Evolutionary conservation across 1,284 basidiomycete genomes (phyloP).

Genomic region (Fomitopsis palustris): DNA sequence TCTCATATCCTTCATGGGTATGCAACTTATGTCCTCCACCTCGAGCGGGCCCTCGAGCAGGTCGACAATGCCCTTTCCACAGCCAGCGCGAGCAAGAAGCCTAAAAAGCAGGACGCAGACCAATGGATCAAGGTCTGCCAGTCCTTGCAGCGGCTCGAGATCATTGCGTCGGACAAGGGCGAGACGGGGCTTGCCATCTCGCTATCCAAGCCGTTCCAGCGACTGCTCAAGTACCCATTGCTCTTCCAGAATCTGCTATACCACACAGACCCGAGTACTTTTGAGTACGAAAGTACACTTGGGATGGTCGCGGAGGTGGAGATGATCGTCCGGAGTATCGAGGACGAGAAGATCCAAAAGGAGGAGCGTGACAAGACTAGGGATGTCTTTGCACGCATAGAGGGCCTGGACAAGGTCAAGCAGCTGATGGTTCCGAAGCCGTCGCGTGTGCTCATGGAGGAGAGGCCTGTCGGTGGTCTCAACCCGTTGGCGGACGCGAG

Average conservation of each 20-base stretch:
- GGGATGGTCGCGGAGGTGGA: slow-evolving; percentile 98
- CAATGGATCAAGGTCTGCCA: slow-evolving; percentile 77
- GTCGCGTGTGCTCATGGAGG: slow-evolving; percentile 83
- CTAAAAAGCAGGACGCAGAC: slow-evolving; percentile 74
- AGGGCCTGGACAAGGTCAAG: slow-evolving; percentile 88
- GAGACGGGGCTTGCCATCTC: slow-evolving; percentile 94
- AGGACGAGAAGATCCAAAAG: slow-evolving; percentile 95
- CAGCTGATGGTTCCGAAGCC: slow-evolving; percentile 87
- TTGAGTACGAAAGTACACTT: slow-evolving; percentile 94
- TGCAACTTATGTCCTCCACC: slow-evolving; percentile 86
- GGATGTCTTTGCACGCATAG: slow-evolving; percentile 93
- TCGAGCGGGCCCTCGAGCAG: slow-evolving; percentile 86
- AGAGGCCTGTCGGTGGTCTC: slow-evolving; percentile 45
- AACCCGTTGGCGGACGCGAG: slow-evolving; percentile 18
- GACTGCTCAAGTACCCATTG: slow-evolving; percentile 94
- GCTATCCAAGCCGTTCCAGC: slow-evolving; percentile 94
- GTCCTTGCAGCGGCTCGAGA: slow-evolving; percentile 73
- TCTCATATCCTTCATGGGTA: slow-evolving; percentile 91
- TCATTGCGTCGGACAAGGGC: slow-evolving; percentile 77
- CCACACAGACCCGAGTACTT: slow-evolving; percentile 95
- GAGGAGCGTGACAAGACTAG: slow-evolving; percentile 94
- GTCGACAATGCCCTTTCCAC: slow-evolving; percentile 78
- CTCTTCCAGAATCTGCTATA: slow-evolving; percentile 97
- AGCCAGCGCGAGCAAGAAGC: slow-evolving; percentile 60
- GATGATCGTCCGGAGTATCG: slow-evolving; percentile 91